Conservation (phyloP, 352 stramenopile genomes). For the Detonula confervacea region DNA sequence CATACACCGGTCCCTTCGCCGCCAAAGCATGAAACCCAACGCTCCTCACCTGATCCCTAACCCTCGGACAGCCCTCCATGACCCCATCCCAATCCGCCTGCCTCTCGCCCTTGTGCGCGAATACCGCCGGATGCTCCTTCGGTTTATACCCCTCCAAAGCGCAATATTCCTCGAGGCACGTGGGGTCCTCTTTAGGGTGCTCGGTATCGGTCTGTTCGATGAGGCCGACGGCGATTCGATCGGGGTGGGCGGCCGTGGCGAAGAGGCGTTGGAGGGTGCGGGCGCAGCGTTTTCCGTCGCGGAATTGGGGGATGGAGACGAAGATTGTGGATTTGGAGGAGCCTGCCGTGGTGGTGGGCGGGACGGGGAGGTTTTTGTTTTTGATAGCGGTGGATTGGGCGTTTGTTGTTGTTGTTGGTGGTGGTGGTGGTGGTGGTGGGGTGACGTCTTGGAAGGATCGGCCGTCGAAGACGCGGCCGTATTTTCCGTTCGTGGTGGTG, state of each 20-base stretch:
- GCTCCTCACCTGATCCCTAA: constrained; percentile 68
- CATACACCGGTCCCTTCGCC: constrained; percentile 81
- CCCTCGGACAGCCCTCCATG: constrained; percentile 66
- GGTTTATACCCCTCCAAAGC: constrained; percentile 38
- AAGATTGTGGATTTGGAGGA: constrained; percentile 62
- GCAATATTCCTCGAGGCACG: constrained; percentile 80
- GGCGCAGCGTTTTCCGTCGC: constrained; percentile 77
- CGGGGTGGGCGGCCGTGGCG: constrained; percentile 65
- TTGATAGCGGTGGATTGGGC: too few relatives aligned
- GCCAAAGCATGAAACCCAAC: constrained; percentile 69
- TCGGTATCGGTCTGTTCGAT: constrained; percentile 76
- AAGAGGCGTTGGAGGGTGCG: constrained; percentile 74
- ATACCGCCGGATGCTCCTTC: constrained; percentile 23
- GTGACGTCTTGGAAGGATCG: constrained; percentile 45
- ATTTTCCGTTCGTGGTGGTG: constrained; percentile 1
- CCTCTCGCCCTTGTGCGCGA: constrained; percentile 37
- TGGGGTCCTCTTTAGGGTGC: constrained; percentile 46
- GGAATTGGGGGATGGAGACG: constrained; percentile 77
- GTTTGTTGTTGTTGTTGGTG: constrained; percentile 1
- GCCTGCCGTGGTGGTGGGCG: not conserved
- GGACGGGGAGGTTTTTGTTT: constrained; percentile 12
- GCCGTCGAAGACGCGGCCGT: constrained; percentile 59
- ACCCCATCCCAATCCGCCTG: constrained; percentile 42
- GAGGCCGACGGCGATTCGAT: constrained; percentile 72
- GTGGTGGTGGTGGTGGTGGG: constrained; percentile 1